Conservation (phyloP, 177 flowering plant species). For the Vitis hybrid region DNA sequence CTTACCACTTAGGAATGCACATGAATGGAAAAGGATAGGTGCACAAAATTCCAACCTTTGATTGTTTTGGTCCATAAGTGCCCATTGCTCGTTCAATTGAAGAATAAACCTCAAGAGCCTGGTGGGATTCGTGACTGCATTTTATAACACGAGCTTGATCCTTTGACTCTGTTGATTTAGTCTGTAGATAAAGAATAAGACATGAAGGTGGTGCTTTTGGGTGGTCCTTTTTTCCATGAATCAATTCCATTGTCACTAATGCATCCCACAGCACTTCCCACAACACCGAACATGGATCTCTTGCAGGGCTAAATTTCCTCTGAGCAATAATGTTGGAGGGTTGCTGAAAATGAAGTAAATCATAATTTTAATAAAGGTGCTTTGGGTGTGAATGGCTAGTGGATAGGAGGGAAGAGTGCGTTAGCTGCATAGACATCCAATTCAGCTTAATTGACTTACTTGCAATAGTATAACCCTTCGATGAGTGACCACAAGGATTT, state of each 20-base stretch:
- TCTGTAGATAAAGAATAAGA: slow-evolving; percentile 59
- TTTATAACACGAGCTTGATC: slow-evolving; percentile 71
- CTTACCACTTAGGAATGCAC: background rate
- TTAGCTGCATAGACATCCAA: background rate
- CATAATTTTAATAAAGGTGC: background rate
- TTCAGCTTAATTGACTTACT: slow-evolving; percentile 75
- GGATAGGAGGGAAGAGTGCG: background rate
- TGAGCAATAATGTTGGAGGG: slow-evolving; percentile 72
- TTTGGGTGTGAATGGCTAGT: background rate
- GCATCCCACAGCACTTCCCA: slow-evolving; percentile 95
- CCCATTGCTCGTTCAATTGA: slow-evolving; percentile 76
- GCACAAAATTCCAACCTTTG: slow-evolving; percentile 50
- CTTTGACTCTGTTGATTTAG: slow-evolving; percentile 55
- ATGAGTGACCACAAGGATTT: slow-evolving; percentile 77
- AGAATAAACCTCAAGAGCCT: slow-evolving; percentile 71
- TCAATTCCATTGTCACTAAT: slow-evolving; percentile 78
- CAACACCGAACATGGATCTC: slow-evolving; percentile 87
- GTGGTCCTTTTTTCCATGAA: slow-evolving; percentile 73
- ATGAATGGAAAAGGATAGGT: background rate
- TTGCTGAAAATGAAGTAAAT: slow-evolving; percentile 52
- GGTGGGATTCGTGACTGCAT: slow-evolving; percentile 72
- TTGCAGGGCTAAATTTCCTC: slow-evolving; percentile 86
- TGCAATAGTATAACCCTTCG: slow-evolving; percentile 82
- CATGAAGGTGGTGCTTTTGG: slow-evolving; percentile 70
- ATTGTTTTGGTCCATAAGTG: slow-evolving; percentile 67